phyloP scores from a whole-genome alignment of 345 rosid species.

The Sisymbrium irio region DNA sequence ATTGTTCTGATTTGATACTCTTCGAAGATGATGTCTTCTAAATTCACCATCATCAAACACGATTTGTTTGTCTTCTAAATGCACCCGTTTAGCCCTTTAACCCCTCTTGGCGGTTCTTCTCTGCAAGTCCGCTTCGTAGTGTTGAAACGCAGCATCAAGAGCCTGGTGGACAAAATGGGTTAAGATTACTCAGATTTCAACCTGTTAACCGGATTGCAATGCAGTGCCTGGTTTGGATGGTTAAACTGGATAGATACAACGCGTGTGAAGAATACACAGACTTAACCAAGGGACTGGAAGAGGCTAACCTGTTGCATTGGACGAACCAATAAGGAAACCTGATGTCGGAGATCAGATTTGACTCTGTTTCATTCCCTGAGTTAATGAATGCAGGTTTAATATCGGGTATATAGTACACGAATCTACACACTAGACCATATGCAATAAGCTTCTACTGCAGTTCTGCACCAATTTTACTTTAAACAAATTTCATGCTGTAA shows the following conservation, averaged over 20 bases:
- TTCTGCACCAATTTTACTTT: background rate
- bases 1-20: too few species aligned
- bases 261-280: background rate
- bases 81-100: constrained; percentile 25
- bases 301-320: constrained; percentile 89
- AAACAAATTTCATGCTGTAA: background rate
- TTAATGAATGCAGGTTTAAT: background rate
- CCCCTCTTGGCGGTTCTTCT: constrained; percentile 1
- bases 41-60: too few species aligned
- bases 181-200: background rate
- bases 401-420: background rate
- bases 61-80: background rate
- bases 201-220: too few species aligned
- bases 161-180: constrained; percentile 31
- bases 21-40: too few species aligned
- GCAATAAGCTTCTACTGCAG: background rate
- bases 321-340: constrained; percentile 82
- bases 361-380: constrained; percentile 79
- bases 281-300: background rate
- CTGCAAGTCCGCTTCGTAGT: constrained; percentile 21
- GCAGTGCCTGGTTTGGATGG: too few species aligned
- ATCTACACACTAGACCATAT: background rate
- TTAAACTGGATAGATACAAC: background rate
- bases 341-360: constrained; percentile 73
- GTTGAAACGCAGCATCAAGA: constrained; percentile 43